These are phyloP conservation scores for Leccinum barrowsii DNA, from an alignment of 768 basidiomycete genomes.

Conservation along the genomic window DNA sequence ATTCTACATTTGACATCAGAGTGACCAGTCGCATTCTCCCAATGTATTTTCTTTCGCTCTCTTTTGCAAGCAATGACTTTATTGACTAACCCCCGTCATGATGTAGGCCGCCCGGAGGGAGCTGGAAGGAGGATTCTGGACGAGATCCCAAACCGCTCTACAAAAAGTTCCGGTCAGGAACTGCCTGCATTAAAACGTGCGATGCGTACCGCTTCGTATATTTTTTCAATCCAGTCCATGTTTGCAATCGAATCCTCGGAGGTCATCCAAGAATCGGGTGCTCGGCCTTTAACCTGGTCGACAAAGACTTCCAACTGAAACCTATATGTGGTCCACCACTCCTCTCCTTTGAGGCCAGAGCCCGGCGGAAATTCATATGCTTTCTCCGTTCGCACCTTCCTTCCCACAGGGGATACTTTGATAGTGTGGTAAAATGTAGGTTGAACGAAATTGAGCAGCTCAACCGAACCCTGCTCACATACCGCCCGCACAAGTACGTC, in stretches of 20 bases:
- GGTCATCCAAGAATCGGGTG: constrained; percentile 52
- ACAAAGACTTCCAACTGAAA: constrained; percentile 66
- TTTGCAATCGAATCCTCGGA: constrained; percentile 52
- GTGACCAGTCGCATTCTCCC: not conserved
- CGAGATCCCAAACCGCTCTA: constrained; percentile 35
- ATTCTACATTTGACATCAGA: constrained; percentile 3
- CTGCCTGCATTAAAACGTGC: not conserved
- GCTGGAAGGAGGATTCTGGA: constrained; percentile 30
- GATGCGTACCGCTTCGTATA: constrained; percentile 48
- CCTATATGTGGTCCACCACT: constrained; percentile 53
- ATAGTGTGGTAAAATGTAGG: constrained; percentile 51
- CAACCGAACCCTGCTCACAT: constrained; percentile 44
- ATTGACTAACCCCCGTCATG: not conserved
- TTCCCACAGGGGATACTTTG: constrained; percentile 35
- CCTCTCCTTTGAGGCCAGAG: constrained; percentile 42
- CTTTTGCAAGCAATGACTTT: not conserved
- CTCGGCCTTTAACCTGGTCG: constrained; percentile 50
- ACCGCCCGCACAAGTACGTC: constrained; percentile 21
- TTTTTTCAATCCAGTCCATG: constrained; percentile 54
- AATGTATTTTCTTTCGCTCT: not conserved
- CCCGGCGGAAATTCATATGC: constrained; percentile 36
- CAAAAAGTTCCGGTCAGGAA: not conserved
- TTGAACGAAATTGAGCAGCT: constrained; percentile 39
- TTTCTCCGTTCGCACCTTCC: constrained; percentile 39
- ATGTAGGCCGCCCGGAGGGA: not conserved